Evolutionary conservation across 768 basidiomycete species (phyloP), one percentile per base, ranked within the genome.

Genomic region (Podaxis pistillaris): DNA sequence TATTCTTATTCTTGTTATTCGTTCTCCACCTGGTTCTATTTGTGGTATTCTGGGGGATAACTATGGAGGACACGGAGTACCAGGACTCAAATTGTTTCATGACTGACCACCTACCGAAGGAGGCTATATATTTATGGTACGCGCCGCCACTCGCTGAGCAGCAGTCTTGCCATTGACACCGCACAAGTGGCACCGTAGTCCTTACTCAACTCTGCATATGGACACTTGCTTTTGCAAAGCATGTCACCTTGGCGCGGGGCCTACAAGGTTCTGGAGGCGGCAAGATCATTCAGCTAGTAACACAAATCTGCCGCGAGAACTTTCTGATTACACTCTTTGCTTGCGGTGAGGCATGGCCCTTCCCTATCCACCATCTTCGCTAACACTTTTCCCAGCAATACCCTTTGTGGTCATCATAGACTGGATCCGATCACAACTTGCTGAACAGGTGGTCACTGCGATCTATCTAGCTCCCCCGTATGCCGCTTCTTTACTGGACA

Each of bases 381-480:
- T 8, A 8, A n/a, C 28, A 22, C 24, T 54, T 54, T 9, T 13
- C 7, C 2, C 19, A 61, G 60, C 24, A 40, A 15, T 54, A 1
- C 60, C 60, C 15, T 22, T 28, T 8, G 13, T 28, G 22, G n/a
- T 53, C 6, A 30, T 61, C 4, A 13, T 46, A 11, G 60, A 54
- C 28, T 51, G 52, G 15, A 13, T 54, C 22, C 36, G 38, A 30
- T 30, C 60, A 22, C 36, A 33, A 30, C 30, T 53, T 40, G 19
- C 17, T 22, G 4, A 40, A 11, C 38, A 22, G n/a, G 19, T 61
- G 36, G 30, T 24, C 54, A 56, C 12, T 19, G n/a, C 17, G 38
- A 53, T 17, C 7, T 53, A 61, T 17, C 17, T 54, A 2, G 60
- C 58, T 12, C 60, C 62, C 41, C 65, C 67, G 65, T 68, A 41